Percentiles rank a stretch among this genome's conserved stretches.
phyloP scores from a whole-genome alignment of 192 early-diverging fungal species.

The Coemansia asiatica region DNA sequence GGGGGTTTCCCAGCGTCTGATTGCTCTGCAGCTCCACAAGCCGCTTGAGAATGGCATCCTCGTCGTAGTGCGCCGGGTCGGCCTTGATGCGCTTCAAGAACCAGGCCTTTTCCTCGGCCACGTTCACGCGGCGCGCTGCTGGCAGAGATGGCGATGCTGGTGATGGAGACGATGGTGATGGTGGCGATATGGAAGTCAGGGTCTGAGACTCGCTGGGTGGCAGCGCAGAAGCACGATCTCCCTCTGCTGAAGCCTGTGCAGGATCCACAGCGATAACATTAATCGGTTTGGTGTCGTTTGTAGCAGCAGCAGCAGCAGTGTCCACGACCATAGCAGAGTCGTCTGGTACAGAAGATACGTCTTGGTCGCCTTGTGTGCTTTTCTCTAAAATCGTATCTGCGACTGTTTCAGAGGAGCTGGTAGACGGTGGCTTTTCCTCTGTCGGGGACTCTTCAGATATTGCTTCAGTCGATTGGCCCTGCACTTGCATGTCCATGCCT shows the following conservation, averaged over 20 bases:
- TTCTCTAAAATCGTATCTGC: neutral
- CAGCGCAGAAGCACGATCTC: too few relatives aligned
- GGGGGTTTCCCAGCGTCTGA: conserved; percentile 26
- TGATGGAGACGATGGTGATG: neutral
- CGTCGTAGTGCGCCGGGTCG: conserved; percentile 53
- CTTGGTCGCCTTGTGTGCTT: neutral
- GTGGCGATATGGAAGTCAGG: neutral
- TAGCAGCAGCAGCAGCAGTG: neutral
- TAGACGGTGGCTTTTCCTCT: too few relatives aligned
- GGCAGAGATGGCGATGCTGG: neutral
- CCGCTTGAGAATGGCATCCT: conserved; percentile 34
- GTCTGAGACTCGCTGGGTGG: too few relatives aligned
- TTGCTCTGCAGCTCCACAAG: conserved; percentile 36
- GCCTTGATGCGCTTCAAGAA: conserved; percentile 54
- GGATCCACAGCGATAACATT: too few relatives aligned
- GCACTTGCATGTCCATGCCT: neutral
- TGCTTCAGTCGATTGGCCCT: conserved; percentile 1
- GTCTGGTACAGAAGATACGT: neutral
- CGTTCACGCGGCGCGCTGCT: conserved; percentile 28
- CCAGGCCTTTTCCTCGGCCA: conserved; percentile 46
- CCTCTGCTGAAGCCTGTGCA: too few relatives aligned
- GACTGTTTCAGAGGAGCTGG: neutral
- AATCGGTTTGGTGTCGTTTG: neutral
- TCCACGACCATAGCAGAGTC: conserved; percentile 8
- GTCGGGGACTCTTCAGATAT: too few relatives aligned